Base-by-base conservation (phyloP, 2,329 filamentous ascomycete species). In the Didymella sp. region DNA sequence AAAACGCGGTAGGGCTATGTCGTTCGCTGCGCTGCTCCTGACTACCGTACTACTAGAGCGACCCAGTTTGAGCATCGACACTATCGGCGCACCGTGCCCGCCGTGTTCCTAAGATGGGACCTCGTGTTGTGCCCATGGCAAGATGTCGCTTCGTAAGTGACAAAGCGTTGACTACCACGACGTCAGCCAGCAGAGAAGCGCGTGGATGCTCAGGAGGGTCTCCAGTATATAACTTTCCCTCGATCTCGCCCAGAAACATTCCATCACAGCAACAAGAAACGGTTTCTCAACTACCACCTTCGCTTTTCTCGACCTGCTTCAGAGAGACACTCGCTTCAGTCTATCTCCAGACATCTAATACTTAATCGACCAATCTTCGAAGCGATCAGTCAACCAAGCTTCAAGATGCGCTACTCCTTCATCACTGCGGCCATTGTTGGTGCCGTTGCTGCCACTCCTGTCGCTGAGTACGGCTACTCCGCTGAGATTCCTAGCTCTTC, bases 31-130 rank as follows among this genome's bases (percentile, higher is more conserved):
- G 25, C 19, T 25, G 41, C 48, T 55, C 53, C 60, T 60, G 58
- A 58, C 65, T 52, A 60, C 30, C 43, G 52, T 45, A 28, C 49
- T 56, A 50, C 59, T 61, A 55, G 58, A 66, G 60, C 56, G 47
- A 57, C 51, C 62, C 58, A 45, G 41, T 59, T 54, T 55, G 56
- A 60, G 56, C 60, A 53, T 58, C 51, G 57, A 59, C 70, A 56
- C 71, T 73, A 75, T 73, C 64, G 70, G 72, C 59, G 54, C 60
- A 62, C 67, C 72, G 72, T 74, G 71, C 70, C 60, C 62, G 59
- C 63, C 72, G 72, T 73, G 71, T 72, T 68, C 62, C 68, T 50
- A 68, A 51, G 52, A 62, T 61, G 62, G 66, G 57, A 58, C 60
- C 65, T 69, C 64, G 58, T 67, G 61, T 51, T 61, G 28, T 57